Percentiles rank a stretch among this genome's conserved stretches.
Evolutionary conservation across 2,329 filamentous ascomycete genomes (phyloP).

Genomic region (Cladobotryum mycophilum): DNA sequence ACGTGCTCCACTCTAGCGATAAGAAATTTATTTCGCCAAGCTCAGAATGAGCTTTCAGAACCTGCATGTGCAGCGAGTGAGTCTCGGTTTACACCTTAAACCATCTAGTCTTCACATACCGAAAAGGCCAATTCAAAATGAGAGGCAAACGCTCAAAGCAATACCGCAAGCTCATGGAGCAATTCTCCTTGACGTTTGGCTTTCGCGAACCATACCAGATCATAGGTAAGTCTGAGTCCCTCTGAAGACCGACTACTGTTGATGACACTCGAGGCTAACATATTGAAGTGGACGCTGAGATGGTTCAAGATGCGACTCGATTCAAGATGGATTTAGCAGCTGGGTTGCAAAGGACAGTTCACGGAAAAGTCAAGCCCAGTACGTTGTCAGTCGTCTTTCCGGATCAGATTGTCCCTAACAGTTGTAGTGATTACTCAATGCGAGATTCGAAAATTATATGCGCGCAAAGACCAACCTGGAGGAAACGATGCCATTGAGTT

Average conservation of each 20-base stretch:
- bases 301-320: constrained; percentile 71
- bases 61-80: neutral
- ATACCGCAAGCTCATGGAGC: constrained; percentile 81
- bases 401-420: constrained; percentile 17
- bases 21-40: constrained; percentile 35
- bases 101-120: neutral
- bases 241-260: neutral
- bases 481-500: constrained; percentile 59
- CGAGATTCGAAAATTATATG: constrained; percentile 73
- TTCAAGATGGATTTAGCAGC: constrained; percentile 86
- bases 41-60: neutral
- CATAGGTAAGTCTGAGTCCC: constrained; percentile 45
- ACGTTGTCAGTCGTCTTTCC: constrained; percentile 26
- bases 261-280: neutral
- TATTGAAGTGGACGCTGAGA: constrained; percentile 66
- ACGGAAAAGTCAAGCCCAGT: constrained; percentile 80
- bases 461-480: constrained; percentile 48
- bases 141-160: constrained; percentile 49
- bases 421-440: constrained; percentile 69
- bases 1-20: constrained; percentile 28
- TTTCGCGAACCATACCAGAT: constrained; percentile 95
- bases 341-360: constrained; percentile 73
- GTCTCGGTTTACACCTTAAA: neutral
- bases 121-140: constrained; percentile 26
- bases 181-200: constrained; percentile 79